A percentile compares a stretch with the other conserved stretches of the same genome.
These are phyloP conservation scores for Poterioochromonas sp. DNA, from an alignment of 352 stramenopile species.

Conservation along the genomic window DNA sequence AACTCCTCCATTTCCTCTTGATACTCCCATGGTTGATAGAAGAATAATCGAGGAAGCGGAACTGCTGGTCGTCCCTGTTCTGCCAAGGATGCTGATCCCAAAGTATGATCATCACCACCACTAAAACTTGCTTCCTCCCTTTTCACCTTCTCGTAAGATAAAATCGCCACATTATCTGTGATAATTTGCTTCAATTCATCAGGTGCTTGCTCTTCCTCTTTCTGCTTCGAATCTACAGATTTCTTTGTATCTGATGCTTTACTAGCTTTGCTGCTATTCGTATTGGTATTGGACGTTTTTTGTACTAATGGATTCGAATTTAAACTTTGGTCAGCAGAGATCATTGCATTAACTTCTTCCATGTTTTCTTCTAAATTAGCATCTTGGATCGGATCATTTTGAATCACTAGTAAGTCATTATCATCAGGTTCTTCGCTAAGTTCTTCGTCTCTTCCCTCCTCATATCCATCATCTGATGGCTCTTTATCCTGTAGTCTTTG, in stretches of 20 bases:
- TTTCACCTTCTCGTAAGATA: neutral
- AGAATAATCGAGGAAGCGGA: neutral
- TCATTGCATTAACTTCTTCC: no score
- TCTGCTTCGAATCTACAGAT: no score
- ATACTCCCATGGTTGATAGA: conserved; percentile 6
- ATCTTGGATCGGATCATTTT: neutral
- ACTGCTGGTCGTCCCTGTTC: neutral
- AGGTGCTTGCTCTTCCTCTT: neutral
- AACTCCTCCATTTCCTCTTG: neutral
- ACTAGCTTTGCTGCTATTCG: no score
- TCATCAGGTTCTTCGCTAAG: conserved; percentile 2
- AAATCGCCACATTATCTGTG: neutral
- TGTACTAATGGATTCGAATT: neutral
- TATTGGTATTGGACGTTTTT: neutral
- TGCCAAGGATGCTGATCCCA: neutral
- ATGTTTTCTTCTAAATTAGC: no score
- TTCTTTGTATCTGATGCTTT: no score
- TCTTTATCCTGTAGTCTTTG: neutral
- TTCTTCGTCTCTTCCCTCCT: neutral
- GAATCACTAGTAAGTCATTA: neutral
- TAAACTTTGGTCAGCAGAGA: neutral
- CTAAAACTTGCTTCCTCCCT: neutral
- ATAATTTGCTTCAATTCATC: neutral
- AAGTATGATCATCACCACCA: neutral
- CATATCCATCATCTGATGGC: neutral